Base-by-base conservation (phyloP, 116 monocot genomes). In the Dioscorea cayenensis region DNA sequence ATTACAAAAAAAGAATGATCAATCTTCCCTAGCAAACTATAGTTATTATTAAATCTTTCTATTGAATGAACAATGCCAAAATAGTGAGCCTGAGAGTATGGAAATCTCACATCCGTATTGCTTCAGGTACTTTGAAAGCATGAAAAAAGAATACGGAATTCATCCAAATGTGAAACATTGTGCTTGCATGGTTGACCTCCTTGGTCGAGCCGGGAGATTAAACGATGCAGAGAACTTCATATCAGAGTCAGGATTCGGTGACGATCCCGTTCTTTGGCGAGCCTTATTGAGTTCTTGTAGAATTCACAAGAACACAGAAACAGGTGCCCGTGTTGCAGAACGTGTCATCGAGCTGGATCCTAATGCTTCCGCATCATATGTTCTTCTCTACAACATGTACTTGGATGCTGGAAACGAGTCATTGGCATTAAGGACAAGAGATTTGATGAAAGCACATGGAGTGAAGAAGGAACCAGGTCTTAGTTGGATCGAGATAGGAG, bases 111-210 rank as follows among this genome's bases (percentile, higher is more conserved):
- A 36, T 70, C 70, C 23, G 12, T 66, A 19, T 66, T 23, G 21
- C 36, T 75, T n/a, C 69, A 83, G 83, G 67, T 87, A 69, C 60
- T 83, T 55, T 72, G 77, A 87, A 29, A 87, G 51, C 66, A 87
- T 87, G 87, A 73, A 71, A 60, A 66, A 55, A 55, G 81, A 80
- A 20, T 78, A 83, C 67, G 78, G 78, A 43, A 60, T 87, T 6
- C 48, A n/a, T 32, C 87, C 83, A 69, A 80, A 72, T 63, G 72
- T 75, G 55, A 87, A 78, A 73, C 74, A 79, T 49, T 69, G 32
- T 27, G 79, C 70, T 32, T 63, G 68, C 49, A 52, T 73, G 0
- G 73, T 79, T 28, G 78, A 78, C 59, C 72, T 72, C 14, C 68
- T 69, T 58, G 78, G 73, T 3, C 25, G 78, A 23, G 73, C 63